Percentiles rank a stretch among this genome's conserved stretches.
These are phyloP conservation scores for Ascobolus immersus DNA, from an alignment of 495 filamentous ascomycete species.

Conservation along the genomic window DNA sequence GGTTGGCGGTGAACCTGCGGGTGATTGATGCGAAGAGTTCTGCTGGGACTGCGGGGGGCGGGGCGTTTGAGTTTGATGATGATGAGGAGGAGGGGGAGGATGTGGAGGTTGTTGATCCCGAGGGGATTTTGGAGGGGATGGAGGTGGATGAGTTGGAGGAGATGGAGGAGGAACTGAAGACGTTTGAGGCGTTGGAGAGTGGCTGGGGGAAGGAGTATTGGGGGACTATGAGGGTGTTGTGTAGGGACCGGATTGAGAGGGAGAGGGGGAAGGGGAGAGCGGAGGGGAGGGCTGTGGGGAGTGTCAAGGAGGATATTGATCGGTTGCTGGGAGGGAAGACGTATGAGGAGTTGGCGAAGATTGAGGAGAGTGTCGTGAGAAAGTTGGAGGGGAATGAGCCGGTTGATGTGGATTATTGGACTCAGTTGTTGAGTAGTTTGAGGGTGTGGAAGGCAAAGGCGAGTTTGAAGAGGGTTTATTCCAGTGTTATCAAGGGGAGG, in stretches of 20 bases:
- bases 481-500: constrained; percentile 48
- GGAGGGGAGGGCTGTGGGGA: constrained; percentile 48
- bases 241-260: constrained; percentile 46
- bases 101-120: constrained; percentile 56
- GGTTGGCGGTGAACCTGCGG: constrained; percentile 72
- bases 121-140: constrained; percentile 55
- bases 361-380: constrained; percentile 59
- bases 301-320: constrained; percentile 72
- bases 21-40: constrained; percentile 63
- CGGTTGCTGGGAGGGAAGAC: constrained; percentile 61
- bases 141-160: constrained; percentile 44
- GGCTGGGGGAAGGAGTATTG: constrained; percentile 70
- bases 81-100: constrained; percentile 60
- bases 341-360: constrained; percentile 55
- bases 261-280: constrained; percentile 28
- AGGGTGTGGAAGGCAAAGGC: constrained; percentile 79
- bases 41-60: no score
- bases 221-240: constrained; percentile 68
- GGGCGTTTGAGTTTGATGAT: no score
- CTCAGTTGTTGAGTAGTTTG: constrained; percentile 63
- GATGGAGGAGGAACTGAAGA: constrained; percentile 64
- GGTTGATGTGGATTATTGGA: constrained; percentile 95
- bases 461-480: constrained; percentile 54
- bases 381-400: constrained; percentile 75
- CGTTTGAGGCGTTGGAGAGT: constrained; percentile 56